Base-by-base conservation (phyloP, 768 basidiomycete genomes). In the Trametes sanguinea region DNA sequence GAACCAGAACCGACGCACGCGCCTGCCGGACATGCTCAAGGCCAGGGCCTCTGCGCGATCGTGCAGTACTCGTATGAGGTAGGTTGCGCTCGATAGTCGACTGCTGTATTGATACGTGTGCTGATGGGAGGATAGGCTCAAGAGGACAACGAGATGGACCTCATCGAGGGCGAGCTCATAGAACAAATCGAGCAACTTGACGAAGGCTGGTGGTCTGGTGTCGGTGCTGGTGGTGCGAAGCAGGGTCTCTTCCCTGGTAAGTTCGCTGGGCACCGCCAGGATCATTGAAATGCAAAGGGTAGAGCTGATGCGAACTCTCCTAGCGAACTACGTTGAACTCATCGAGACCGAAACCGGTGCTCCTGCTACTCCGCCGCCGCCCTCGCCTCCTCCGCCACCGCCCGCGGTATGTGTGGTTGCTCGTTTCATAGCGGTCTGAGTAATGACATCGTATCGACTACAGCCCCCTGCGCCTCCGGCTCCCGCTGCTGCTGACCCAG, bases 201-300 rank as follows among this genome's bases (percentile, higher is more conserved):
- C 66, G 90, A 92, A 67, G 91, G 92, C 6, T 98, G 95, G 95
- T 97, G 95, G 95, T 83, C 79, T 60, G 95, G 93, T 22, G 78
- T 85, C 51, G 87, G 86, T 33, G 75, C 80, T 44, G 82, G 79
- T 27, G 94, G 93, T 5, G 46, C 68, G 3, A 88, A 89, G 77
- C 78, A 75, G 6, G 95, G 95, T 7, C 73, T 95, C 35, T 97
- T 96, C 85, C 95, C 94, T 61, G 83, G 90, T 92, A 66, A 27
- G 82, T 56, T 29, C 33, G 53, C 35, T 51, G 5, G 22, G 22
- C 22, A 22, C 22, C 22, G 22, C 22, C 22, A 22, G 22, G 22
- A 22, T 22, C 22, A 22, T 22, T 22, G 22, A 22, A 22, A 22
- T 22, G 22, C 22, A 22, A 22, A 22, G 22, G 22, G 22, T 22